phyloP scores from a whole-genome alignment of 1,284 basidiomycete species.

The Hymenochaete sp. region DNA sequence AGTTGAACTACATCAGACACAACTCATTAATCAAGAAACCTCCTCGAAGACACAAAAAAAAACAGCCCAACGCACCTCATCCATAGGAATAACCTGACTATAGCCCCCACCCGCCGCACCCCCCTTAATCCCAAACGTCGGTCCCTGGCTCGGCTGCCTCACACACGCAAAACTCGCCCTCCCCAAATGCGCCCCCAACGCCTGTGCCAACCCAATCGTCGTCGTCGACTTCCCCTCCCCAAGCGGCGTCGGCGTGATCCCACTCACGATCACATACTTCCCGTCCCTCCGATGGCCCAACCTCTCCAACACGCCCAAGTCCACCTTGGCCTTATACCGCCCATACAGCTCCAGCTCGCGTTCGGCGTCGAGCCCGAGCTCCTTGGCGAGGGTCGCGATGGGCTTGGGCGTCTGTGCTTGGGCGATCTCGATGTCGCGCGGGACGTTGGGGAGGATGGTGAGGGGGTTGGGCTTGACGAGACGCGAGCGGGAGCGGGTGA shows the following conservation, averaged over 20 bases:
- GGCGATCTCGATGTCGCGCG: slow-evolving; percentile 94
- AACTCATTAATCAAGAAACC: background rate
- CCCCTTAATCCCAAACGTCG: slow-evolving; percentile 99
- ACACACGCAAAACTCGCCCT: slow-evolving; percentile 96
- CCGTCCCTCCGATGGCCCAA: slow-evolving; percentile 83
- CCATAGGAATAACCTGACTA: slow-evolving; percentile 99
- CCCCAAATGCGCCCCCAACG: slow-evolving; percentile 88
- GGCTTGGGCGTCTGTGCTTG: slow-evolving; percentile 93
- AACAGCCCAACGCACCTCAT: slow-evolving; percentile 58
- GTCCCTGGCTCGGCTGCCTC: slow-evolving; percentile 97
- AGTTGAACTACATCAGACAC: slow-evolving; percentile 61
- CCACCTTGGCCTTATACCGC: slow-evolving; percentile 95
- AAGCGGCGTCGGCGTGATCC: slow-evolving; percentile 96
- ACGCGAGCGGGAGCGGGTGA: slow-evolving; percentile 56
- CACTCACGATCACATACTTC: slow-evolving; percentile 95
- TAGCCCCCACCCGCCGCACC: slow-evolving; percentile 98
- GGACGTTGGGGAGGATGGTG: slow-evolving; percentile 76
- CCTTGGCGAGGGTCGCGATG: slow-evolving; percentile 73
- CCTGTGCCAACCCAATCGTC: slow-evolving; percentile 95
- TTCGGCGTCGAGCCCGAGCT: slow-evolving; percentile 81
- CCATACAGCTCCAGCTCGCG: slow-evolving; percentile 97
- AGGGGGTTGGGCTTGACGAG: slow-evolving; percentile 77
- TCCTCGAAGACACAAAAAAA: background rate
- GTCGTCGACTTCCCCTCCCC: slow-evolving; percentile 99
- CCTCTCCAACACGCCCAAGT: slow-evolving; percentile 81